A percentile compares a stretch with the other conserved stretches of the same genome.
These are phyloP conservation scores for Boletus calvinii DNA, from an alignment of 1,284 basidiomycete genomes.

Conservation along the genomic window DNA sequence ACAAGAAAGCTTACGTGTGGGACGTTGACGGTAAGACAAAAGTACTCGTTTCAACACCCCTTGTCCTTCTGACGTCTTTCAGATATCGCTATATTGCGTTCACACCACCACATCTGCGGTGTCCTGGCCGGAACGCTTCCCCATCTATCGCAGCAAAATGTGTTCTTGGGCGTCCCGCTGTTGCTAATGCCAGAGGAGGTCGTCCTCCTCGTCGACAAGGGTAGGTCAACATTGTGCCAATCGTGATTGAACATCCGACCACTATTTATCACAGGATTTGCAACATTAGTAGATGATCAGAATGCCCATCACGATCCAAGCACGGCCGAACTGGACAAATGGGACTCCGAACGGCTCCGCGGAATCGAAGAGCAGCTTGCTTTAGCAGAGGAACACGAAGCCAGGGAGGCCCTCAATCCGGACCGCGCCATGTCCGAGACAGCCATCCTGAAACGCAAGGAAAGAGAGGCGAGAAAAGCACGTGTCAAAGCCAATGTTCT, in stretches of 20 bases:
- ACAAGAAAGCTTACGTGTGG: constrained; percentile 76
- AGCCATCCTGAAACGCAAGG: constrained; percentile 67
- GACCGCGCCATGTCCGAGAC: constrained; percentile 56
- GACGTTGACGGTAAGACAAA: constrained; percentile 62
- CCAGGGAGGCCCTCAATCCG: constrained; percentile 43
- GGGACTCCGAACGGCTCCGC: constrained; percentile 51
- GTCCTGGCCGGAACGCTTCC: constrained; percentile 89
- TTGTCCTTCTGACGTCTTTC: constrained; percentile 18
- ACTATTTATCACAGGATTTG: constrained; percentile 54
- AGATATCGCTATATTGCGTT: constrained; percentile 81
- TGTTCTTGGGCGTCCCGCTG: constrained; percentile 90
- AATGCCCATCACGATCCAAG: constrained; percentile 62
- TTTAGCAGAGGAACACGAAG: constrained; percentile 44
- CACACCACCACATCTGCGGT: constrained; percentile 81
- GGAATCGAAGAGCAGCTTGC: constrained; percentile 48
- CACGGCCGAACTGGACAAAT: constrained; percentile 48
- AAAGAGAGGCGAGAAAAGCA: constrained; percentile 52
- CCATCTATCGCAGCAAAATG: constrained; percentile 94
- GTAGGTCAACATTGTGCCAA: constrained; percentile 40
- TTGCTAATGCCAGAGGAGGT: constrained; percentile 92
- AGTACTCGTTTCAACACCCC: neutral
- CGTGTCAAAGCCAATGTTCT: constrained; percentile 2
- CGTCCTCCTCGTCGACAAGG: constrained; percentile 79
- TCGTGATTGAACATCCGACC: constrained; percentile 2
- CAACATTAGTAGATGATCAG: constrained; percentile 76